Percentiles rank a stretch among this genome's conserved stretches.
Conservation (phyloP, 441 rosid genomes). For the Viola pubescens region DNA sequence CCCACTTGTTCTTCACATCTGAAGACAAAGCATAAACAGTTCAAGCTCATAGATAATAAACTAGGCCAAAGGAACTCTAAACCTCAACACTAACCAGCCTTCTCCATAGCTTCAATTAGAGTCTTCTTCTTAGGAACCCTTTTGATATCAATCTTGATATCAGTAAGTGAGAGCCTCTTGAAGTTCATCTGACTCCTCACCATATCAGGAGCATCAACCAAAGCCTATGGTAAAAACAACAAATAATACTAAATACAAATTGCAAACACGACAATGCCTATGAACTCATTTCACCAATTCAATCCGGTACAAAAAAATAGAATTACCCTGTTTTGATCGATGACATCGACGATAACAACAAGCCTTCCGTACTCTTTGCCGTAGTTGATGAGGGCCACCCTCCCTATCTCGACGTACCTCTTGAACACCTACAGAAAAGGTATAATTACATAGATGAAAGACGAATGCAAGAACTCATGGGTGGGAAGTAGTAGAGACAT, state of each 20-base stretch:
- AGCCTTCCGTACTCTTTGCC: slow-evolving; percentile 79
- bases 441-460: neutral
- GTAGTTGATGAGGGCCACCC: slow-evolving; percentile 87
- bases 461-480: neutral
- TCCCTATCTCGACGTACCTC: slow-evolving; percentile 89
- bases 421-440: slow-evolving; percentile 53
- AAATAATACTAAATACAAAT: neutral
- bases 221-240: slow-evolving; percentile 38
- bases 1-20: slow-evolving; percentile 95
- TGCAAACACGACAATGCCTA: no score
- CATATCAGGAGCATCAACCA: slow-evolving; percentile 89
- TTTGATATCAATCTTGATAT: slow-evolving; percentile 70
- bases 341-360: slow-evolving; percentile 91
- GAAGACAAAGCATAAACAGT: neutral
- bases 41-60: neutral
- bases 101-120: slow-evolving; percentile 76
- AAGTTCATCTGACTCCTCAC: slow-evolving; percentile 83
- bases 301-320: neutral
- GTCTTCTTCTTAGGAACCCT: slow-evolving; percentile 79
- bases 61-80: neutral
- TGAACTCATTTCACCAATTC: no score
- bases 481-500: neutral
- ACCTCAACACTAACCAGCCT: slow-evolving; percentile 48
- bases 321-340: slow-evolving; percentile 81
- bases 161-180: slow-evolving; percentile 74